Conservation (phyloP, 352 stramenopile genomes). For the Phytophthora nicotianae region DNA sequence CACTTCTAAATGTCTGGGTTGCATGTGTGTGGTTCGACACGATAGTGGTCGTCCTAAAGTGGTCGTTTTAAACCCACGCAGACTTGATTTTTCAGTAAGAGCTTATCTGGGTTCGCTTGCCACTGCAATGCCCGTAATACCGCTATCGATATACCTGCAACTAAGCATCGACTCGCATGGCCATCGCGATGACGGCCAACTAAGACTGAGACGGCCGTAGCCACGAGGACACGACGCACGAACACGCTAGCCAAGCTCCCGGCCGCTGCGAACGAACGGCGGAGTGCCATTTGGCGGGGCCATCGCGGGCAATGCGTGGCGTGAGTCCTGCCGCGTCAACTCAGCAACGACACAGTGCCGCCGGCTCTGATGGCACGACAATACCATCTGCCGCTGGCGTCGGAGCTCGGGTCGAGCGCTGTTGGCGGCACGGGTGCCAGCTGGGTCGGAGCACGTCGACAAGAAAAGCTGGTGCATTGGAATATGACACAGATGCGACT, state of each 20-base stretch:
- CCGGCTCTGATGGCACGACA: constrained; percentile 23
- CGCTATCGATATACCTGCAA: neutral
- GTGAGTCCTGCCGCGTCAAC: constrained; percentile 4
- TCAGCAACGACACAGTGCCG: neutral
- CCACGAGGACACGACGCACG: constrained; percentile 10
- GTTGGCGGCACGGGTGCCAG: constrained; percentile 9
- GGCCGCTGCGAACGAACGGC: constrained; percentile 14
- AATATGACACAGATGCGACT: constrained; percentile 7
- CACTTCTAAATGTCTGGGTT: constrained; percentile 19
- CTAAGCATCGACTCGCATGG: neutral
- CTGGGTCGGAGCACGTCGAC: constrained; percentile 11
- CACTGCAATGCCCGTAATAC: neutral
- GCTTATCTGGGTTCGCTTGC: neutral
- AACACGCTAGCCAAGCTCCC: constrained; percentile 9
- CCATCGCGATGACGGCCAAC: constrained; percentile 11
- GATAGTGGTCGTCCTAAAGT: neutral
- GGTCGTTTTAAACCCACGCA: neutral
- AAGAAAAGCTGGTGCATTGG: constrained; percentile 11
- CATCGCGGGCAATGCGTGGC: constrained; percentile 13
- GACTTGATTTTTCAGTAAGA: constrained; percentile 8
- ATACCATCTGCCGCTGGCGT: constrained; percentile 23
- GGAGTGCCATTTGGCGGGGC: constrained; percentile 12
- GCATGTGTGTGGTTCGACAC: neutral
- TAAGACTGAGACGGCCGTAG: constrained; percentile 13
- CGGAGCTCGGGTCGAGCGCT: constrained; percentile 1